Conservation (phyloP, 176 grass and related monocot species). For the Carex kokanica region DNA sequence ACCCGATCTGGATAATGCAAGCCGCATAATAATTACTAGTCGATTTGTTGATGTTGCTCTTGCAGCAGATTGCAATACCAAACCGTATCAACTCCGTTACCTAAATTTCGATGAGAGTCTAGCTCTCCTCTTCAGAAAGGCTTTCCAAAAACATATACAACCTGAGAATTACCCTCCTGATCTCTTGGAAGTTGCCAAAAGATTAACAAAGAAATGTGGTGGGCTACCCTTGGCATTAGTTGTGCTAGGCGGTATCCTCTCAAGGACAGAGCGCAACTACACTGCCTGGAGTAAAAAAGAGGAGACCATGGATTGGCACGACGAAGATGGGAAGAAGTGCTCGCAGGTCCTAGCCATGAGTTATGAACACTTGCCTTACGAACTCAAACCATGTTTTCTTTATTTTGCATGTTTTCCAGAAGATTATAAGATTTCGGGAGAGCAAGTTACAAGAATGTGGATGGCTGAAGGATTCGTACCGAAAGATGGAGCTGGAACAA, state of each 20-base stretch:
- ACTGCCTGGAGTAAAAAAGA: background rate
- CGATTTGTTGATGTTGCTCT: background rate
- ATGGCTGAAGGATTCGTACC: constrained; percentile 22
- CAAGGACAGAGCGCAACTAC: background rate
- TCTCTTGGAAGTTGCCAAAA: background rate
- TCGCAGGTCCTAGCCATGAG: background rate
- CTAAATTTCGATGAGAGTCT: background rate
- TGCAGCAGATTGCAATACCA: background rate
- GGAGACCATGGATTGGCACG: constrained; percentile 1
- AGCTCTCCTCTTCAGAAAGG: background rate
- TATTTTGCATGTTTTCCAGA: constrained; percentile 18
- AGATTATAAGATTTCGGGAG: constrained; percentile 8
- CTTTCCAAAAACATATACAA: background rate
- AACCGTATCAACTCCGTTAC: background rate
- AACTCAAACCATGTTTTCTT: constrained; percentile 27
- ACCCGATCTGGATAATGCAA: background rate
- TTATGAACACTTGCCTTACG: constrained; percentile 15
- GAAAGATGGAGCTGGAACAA: background rate
- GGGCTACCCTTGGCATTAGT: constrained; percentile 31
- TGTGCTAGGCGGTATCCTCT: constrained; percentile 18
- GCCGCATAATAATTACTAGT: background rate
- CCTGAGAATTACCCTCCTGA: background rate
- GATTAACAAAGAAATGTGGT: constrained; percentile 11
- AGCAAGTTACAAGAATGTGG: constrained; percentile 12
- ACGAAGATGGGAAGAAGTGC: background rate